These are phyloP conservation scores for Pichia kudriavzevii DNA, from an alignment of 1,139 yeast species.

Conservation along the genomic window DNA sequence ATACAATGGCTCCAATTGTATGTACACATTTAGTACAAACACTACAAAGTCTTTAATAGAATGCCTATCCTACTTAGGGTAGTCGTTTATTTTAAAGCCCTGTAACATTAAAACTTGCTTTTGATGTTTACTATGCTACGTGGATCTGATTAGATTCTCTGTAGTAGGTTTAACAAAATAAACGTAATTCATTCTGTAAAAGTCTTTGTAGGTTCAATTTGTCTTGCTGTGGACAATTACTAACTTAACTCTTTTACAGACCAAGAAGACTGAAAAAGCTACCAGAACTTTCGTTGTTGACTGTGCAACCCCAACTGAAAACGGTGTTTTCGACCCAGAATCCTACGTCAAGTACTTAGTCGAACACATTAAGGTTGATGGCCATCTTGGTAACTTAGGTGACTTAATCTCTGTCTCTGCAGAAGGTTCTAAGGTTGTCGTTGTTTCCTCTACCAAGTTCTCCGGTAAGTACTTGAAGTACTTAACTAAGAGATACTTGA, in stretches of 20 bases:
- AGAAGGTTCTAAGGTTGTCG: constrained; percentile 78
- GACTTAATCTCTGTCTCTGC: constrained; percentile 83
- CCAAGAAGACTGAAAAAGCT: constrained; percentile 36
- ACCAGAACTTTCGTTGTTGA: constrained; percentile 93
- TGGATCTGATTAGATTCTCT: constrained; percentile 8
- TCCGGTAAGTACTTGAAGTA: constrained; percentile 99
- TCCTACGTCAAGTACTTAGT: constrained; percentile 96
- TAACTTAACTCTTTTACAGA: constrained; percentile 22
- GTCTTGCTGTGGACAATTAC: constrained; percentile 20
- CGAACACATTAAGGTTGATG: constrained; percentile 99
- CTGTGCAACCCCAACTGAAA: constrained; percentile 95
- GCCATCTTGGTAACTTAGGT: constrained; percentile 94
- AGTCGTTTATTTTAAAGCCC: constrained; percentile 19
- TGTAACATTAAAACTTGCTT: constrained; percentile 4
- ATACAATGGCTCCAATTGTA: constrained; percentile 85
- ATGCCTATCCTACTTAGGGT: no score
- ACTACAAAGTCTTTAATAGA: constrained; percentile 16
- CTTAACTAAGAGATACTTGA: constrained; percentile 98
- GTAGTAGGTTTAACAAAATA: constrained; percentile 13
- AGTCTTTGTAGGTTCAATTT: constrained; percentile 4
- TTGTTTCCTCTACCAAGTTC: constrained; percentile 90
- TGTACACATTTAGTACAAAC: constrained; percentile 33
- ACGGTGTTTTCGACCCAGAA: constrained; percentile 96
- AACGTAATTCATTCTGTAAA: constrained; percentile 11
- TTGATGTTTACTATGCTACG: constrained; percentile 1